A percentile compares a stretch with the other conserved stretches of the same genome.
Conservation (phyloP, 2,329 filamentous ascomycete species). For the Aspergillus pseudoglaucus region DNA sequence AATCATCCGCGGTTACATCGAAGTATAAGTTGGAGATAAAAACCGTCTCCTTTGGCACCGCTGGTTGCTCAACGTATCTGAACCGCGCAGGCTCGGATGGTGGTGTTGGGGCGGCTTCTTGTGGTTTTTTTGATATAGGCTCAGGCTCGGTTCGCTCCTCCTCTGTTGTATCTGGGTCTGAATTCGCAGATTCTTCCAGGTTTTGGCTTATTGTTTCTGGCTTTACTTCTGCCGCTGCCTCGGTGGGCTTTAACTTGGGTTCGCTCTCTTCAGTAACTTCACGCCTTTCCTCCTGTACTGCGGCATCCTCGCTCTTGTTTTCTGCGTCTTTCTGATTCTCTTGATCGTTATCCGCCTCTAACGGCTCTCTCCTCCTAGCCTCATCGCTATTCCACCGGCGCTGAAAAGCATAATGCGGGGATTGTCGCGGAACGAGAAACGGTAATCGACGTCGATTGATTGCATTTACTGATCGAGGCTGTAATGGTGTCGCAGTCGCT, state of each 20-base stretch:
- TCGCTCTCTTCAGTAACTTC: neutral
- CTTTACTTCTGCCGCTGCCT: neutral
- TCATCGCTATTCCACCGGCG: conserved; percentile 21
- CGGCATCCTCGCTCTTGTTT: neutral
- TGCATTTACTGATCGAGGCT: conserved; percentile 36
- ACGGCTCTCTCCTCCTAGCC: neutral
- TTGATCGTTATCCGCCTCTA: neutral
- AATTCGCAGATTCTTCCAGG: neutral
- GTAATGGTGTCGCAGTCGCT: conserved; percentile 26
- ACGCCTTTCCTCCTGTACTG: neutral
- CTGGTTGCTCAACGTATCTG: conserved; percentile 4
- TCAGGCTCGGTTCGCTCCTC: neutral
- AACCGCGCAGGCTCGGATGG: conserved; percentile 7
- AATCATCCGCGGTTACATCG: conserved; percentile 56
- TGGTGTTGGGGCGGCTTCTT: conserved; percentile 1
- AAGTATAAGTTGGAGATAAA: conserved; percentile 67
- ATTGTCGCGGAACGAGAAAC: conserved; percentile 30
- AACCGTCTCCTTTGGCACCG: conserved; percentile 42
- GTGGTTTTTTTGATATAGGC: conserved; percentile 1
- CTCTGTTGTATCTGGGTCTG: neutral
- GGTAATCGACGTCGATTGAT: conserved; percentile 12
- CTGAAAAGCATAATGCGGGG: conserved; percentile 36
- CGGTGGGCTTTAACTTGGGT: no score
- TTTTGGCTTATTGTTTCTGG: neutral
- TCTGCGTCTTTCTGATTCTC: neutral